Conservation (phyloP, 2,329 filamentous ascomycete species). For the Plectosphaerella plurivora region DNA sequence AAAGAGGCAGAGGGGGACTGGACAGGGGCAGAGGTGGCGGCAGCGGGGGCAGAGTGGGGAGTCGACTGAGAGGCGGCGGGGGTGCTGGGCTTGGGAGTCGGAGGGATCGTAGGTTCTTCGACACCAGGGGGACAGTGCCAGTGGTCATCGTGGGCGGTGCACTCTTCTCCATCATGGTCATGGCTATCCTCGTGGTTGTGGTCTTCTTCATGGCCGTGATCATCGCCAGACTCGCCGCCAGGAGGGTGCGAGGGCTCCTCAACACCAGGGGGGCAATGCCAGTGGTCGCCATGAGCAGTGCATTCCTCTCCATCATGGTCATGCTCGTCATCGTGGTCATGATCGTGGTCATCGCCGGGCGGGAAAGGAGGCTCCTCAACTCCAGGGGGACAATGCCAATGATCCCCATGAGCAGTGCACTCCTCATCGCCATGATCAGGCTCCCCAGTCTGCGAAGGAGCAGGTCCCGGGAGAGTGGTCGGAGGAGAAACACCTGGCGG, state of each 20-base stretch:
- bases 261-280: slow-evolving; percentile 8
- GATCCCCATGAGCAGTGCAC: not conserved
- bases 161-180: slow-evolving; percentile 8
- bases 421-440: not conserved
- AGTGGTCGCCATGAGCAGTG: slow-evolving; percentile 1
- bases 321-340: not conserved
- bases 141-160: slow-evolving; percentile 1
- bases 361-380: not conserved
- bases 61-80: too few species aligned
- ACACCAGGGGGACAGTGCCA: slow-evolving; percentile 11
- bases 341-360: not conserved
- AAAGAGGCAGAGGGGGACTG: too few species aligned
- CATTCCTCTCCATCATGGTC: not conserved
- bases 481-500: slow-evolving; percentile 4
- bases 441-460: too few species aligned
- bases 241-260: not conserved
- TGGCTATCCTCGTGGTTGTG: slow-evolving; percentile 1
- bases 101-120: not conserved
- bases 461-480: not conserved
- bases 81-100: not conserved
- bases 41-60: too few species aligned
- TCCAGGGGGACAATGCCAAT: slow-evolving; percentile 7
- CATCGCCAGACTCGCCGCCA: not conserved
- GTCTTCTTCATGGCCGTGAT: not conserved
- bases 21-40: too few species aligned